A percentile compares a stretch with the other conserved stretches of the same genome.
Evolutionary conservation across 1,284 basidiomycete genomes (phyloP).

Genomic region (Dichomitus squalens): DNA sequence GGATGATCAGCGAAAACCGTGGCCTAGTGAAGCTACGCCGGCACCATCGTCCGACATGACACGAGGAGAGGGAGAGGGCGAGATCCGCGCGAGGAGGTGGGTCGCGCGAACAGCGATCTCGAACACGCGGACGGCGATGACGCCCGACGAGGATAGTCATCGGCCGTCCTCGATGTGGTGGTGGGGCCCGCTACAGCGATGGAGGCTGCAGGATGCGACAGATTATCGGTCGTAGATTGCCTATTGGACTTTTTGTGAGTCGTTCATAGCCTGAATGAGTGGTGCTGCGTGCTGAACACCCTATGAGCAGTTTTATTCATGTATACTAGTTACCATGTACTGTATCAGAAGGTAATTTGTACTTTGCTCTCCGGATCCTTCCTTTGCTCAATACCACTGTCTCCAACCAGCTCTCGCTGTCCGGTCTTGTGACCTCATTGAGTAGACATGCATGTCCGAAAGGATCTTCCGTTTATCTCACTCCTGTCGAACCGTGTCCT

Average conservation of each 20-base stretch:
- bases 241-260: neutral
- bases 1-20: constrained; percentile 21
- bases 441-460: too few species aligned
- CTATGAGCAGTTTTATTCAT: neutral
- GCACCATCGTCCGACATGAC: constrained; percentile 27
- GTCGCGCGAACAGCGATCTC: constrained; percentile 11
- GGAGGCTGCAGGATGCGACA: constrained; percentile 77
- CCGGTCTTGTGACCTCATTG: too few species aligned
- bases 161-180: constrained; percentile 61
- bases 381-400: too few species aligned
- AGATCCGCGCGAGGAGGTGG: constrained; percentile 15
- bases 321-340: too few species aligned
- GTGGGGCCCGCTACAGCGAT: constrained; percentile 75
- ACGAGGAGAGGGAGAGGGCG: constrained; percentile 17
- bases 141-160: constrained; percentile 15
- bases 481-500: too few species aligned
- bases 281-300: neutral
- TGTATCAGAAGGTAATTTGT: too few species aligned
- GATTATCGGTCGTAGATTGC: constrained; percentile 47
- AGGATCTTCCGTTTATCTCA: too few species aligned
- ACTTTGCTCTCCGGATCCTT: too few species aligned
- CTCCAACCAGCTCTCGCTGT: too few species aligned
- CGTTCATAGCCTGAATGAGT: neutral
- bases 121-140: constrained; percentile 12
- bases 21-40: constrained; percentile 17